These are phyloP conservation scores for Scheffersomyces lignosus DNA, from an alignment of 805 yeast genomes.

Conservation along the genomic window DNA sequence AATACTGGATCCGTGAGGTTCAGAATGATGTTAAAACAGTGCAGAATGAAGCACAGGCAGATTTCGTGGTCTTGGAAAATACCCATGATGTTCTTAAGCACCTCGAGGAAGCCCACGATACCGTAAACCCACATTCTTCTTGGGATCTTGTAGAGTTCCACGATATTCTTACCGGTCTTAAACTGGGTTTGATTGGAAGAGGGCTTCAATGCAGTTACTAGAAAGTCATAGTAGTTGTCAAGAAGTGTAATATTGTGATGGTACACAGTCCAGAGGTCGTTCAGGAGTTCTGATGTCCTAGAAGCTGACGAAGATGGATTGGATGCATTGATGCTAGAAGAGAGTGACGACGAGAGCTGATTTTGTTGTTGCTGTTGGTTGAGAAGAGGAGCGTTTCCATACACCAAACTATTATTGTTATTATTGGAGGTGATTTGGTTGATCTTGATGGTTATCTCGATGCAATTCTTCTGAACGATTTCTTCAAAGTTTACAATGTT, in stretches of 20 bases:
- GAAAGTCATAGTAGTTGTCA: slow-evolving; percentile 71
- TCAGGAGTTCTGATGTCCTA: slow-evolving; percentile 49
- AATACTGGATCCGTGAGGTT: slow-evolving; percentile 54
- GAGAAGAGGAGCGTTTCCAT: slow-evolving; percentile 12
- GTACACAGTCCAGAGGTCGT: slow-evolving; percentile 71
- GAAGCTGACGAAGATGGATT: no score
- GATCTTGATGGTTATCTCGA: slow-evolving; percentile 55
- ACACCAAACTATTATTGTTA: slow-evolving; percentile 26
- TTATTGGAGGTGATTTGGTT: slow-evolving; percentile 34
- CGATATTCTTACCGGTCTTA: slow-evolving; percentile 74
- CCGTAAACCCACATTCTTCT: slow-evolving; percentile 86
- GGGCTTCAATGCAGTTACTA: slow-evolving; percentile 70
- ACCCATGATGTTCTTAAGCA: slow-evolving; percentile 69
- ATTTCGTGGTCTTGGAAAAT: slow-evolving; percentile 77
- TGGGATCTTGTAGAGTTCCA: slow-evolving; percentile 74
- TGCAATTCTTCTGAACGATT: slow-evolving; percentile 68
- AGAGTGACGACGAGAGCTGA: slow-evolving; percentile 15
- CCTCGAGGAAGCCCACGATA: slow-evolving; percentile 76
- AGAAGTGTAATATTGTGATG: slow-evolving; percentile 64
- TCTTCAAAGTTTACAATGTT: slow-evolving; percentile 66
- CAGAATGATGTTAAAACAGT: slow-evolving; percentile 63
- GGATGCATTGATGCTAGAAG: slow-evolving; percentile 12
- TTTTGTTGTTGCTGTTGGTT: slow-evolving; percentile 13
- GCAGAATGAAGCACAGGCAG: slow-evolving; percentile 70
- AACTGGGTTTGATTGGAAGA: slow-evolving; percentile 49